A percentile compares a stretch with the other conserved stretches of the same genome.
Evolutionary conservation across 176 grass and related monocot species (phyloP).

Genomic region (Rhynchospora pubera): DNA sequence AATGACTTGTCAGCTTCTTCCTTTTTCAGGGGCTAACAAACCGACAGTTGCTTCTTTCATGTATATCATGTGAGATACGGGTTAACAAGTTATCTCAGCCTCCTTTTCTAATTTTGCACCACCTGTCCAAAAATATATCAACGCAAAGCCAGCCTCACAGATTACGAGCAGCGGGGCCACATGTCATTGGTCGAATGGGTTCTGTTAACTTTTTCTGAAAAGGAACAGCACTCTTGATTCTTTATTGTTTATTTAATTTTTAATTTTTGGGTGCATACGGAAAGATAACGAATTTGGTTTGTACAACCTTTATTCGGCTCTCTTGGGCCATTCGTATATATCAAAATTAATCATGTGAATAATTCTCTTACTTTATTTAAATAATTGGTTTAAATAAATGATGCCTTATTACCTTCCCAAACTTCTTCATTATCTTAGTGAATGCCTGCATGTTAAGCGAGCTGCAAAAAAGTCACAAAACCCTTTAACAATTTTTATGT

Average conservation of each 20-base stretch:
- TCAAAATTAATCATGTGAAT: not conserved
- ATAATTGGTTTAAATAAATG: not conserved
- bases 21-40: not conserved
- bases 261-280: not conserved
- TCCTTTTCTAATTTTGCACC: not conserved
- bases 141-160: not conserved
- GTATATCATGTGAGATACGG: not conserved
- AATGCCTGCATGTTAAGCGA: constrained; percentile 42
- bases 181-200: too few species aligned
- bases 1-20: not conserved
- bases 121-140: not conserved
- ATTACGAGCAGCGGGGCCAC: too few species aligned
- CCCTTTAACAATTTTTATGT: not conserved
- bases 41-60: not conserved
- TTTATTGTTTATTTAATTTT: not conserved
- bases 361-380: not conserved
- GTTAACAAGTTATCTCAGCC: not conserved
- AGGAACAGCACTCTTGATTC: not conserved
- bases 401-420: constrained; percentile 30
- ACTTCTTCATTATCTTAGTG: constrained; percentile 44
- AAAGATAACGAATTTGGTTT: constrained; percentile 2
- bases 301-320: not conserved
- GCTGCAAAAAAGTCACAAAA: constrained; percentile 23
- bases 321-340: not conserved
- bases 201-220: not conserved